Evolutionary conservation across 2,329 filamentous ascomycete genomes (phyloP), one percentile per base, ranked within the genome.

Genomic region (Coniochaeta pulveracea): DNA sequence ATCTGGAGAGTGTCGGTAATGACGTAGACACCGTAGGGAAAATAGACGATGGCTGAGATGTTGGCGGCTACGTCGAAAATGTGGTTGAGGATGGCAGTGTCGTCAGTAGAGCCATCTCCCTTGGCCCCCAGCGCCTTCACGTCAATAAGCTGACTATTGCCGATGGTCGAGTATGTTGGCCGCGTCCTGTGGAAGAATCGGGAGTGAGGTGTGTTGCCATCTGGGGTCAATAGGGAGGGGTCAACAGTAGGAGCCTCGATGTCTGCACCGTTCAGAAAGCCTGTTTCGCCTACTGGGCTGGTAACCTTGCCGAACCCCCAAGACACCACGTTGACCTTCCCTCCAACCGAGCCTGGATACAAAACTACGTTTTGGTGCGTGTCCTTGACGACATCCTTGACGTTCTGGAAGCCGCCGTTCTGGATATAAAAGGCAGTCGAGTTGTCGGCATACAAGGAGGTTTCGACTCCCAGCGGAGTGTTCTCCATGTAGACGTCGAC

Each of bases 21-120:
- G 3, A 58, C 43, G 37, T 71, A 71, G 11, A 61, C 52, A 12
- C 61, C 59, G 27, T 55, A 53, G n/a, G 63, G 62, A 35, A 69
- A 52, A 41, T 56, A 70, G 6, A 63, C 55, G 34, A 69, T 24
- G 22, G 9, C 22, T n/a, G 22, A 24, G 9, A 24, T n/a, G 22
- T 24, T 24, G 22, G 22, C 22, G 22, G 22, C 22, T n/a, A 24
- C 22, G 22, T 24, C 22, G 22, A 24, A n/a, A n/a, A 24, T 24
- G 22, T n/a, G 22, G 22, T 24, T 24, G 22, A 24, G 22, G 22
- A 24, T 24, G 22, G 22, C 22, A 8, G 22, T 24, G n/a, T 24
- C 22, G 22, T 24, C 22, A n/a, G 22, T 24, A n/a, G 22, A 9
- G 22, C 22, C 22, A n/a, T 24, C 22, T 9, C 22, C 22, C 22